Evolutionary conservation across 257 asterid genomes (phyloP), one percentile per base, ranked within the genome.

Genomic region (Datura wrightii): DNA sequence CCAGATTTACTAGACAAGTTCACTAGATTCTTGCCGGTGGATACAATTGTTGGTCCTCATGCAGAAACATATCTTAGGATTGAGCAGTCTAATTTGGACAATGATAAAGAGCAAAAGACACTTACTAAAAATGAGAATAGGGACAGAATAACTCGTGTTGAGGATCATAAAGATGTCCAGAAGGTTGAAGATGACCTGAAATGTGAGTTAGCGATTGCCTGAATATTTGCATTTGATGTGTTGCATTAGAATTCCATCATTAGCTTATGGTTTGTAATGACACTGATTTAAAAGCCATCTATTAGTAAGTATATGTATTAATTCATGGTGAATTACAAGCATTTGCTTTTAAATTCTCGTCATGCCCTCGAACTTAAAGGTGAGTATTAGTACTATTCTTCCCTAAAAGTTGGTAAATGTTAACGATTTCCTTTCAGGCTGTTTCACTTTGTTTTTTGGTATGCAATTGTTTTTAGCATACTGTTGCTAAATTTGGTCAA

Each of bases 1-100:
- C 92, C 93, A 36, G 99, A 97, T 90, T 97, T 97, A 86, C 95
- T 94, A 48, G 97, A 92, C 9, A 98, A 95, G 91, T 95, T 97
- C 89, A 92, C 95, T 62, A 93, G 95, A 89, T 95, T 94, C 88
- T 83, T 97, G 83, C 98, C 99, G 31, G 31, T 24, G 31, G 31
- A 24, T 24, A 24, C 31, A 24, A 24, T 24, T 24, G 31, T 24
- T 24, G 31, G 31, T 24, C 31, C 1, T 24, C 31, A 24, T 24
- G 31, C 31, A 24, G 31, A 24, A 24, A 24, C 31, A 24, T 24
- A 24, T 24, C 31, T 24, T 24, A 24, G 92, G 92, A 84, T 85
- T 86, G 99, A 96, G 89, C 91, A 87, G 79, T 93, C 93, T 14
- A 98, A 93, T 83, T 86, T 88, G 44, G 97, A 93, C 62, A 98